Evolutionary conservation across 768 basidiomycete genomes (phyloP).

Genomic region (Calocera cornea): DNA sequence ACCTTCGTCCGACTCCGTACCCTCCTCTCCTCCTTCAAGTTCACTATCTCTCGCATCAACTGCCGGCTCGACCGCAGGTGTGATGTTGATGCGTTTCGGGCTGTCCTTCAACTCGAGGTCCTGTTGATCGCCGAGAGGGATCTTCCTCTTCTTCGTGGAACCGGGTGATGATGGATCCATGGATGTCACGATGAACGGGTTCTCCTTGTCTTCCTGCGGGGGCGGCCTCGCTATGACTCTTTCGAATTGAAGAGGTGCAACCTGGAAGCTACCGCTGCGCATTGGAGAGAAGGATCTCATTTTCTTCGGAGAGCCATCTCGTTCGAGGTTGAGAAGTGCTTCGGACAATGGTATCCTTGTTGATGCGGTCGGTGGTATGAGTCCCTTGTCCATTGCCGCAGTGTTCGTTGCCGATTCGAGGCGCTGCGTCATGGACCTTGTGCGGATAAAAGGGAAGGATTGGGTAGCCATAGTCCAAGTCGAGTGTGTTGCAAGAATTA

Average conservation of each 20-base stretch:
- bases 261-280: neutral
- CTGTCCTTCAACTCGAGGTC: neutral
- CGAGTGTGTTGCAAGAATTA: neutral
- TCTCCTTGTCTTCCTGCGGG: neutral
- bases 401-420: neutral
- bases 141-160: neutral
- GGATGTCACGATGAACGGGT: neutral
- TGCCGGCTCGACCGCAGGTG: neutral
- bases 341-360: conserved; percentile 1
- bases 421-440: neutral
- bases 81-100: neutral
- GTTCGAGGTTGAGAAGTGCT: neutral
- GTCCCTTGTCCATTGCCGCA: neutral
- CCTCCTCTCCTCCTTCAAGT: neutral
- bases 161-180: neutral
- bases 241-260: neutral
- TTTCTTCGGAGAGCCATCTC: neutral
- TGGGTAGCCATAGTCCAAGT: conserved; percentile 1
- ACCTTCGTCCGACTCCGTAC: neutral
- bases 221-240: neutral
- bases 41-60: neutral
- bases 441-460: neutral
- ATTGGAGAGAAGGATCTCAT: neutral
- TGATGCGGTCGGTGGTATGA: neutral
- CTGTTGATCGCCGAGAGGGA: neutral